A percentile compares a stretch with the other conserved stretches of the same genome.
Evolutionary conservation across 495 filamentous ascomycete species (phyloP).

Genomic region (Trichoderma asperelloides): DNA sequence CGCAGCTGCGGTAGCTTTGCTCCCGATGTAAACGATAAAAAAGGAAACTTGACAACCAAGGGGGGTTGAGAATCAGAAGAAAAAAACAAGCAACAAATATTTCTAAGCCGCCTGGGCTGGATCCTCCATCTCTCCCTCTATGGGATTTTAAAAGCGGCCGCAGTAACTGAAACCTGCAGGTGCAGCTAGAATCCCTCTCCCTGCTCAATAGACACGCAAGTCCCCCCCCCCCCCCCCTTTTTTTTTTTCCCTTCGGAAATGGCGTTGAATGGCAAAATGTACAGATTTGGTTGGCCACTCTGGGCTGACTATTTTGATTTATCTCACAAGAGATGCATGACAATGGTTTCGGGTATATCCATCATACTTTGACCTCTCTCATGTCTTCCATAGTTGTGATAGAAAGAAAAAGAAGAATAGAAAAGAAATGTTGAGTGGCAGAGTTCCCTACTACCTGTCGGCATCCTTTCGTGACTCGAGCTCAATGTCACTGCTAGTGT

Average conservation of each 20-base stretch:
- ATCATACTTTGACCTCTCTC: neutral
- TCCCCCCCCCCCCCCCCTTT: too few relatives aligned
- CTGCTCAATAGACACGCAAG: neutral
- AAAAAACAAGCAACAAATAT: neutral
- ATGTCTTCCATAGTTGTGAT: neutral
- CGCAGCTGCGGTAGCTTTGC: neutral
- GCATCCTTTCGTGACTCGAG: slow-evolving; percentile 30
- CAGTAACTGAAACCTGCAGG: neutral
- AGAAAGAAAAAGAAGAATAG: neutral
- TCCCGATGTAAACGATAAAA: neutral
- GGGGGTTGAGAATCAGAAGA: neutral
- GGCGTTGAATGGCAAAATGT: neutral
- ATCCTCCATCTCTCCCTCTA: neutral
- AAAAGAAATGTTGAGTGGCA: neutral
- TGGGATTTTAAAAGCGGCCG: neutral
- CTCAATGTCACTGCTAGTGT: slow-evolving; percentile 32
- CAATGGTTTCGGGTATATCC: slow-evolving; percentile 4
- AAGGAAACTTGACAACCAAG: neutral
- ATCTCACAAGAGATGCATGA: neutral
- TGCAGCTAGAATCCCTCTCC: neutral
- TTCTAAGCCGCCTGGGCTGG: neutral
- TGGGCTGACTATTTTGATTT: neutral
- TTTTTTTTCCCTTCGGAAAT: neutral
- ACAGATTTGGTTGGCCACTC: neutral
- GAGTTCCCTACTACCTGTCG: slow-evolving; percentile 13